Evolutionary conservation across 257 asterid genomes (phyloP).

Genomic region (Plantago major): DNA sequence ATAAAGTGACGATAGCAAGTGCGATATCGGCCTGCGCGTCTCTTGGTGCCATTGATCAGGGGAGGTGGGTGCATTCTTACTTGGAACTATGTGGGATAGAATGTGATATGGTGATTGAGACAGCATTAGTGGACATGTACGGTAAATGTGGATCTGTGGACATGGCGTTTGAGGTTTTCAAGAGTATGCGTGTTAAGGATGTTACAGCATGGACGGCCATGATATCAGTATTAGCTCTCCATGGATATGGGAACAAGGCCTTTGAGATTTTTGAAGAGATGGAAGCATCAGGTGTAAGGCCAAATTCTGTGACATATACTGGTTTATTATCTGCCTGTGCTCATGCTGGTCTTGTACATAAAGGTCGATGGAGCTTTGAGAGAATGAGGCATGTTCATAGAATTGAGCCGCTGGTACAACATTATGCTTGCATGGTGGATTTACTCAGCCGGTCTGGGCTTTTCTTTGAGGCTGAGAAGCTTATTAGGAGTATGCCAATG

Average conservation of each 20-base stretch:
- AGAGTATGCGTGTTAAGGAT: constrained; percentile 52
- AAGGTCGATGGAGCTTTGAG: constrained; percentile 50
- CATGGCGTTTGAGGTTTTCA: constrained; percentile 52
- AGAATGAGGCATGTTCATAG: constrained; percentile 36
- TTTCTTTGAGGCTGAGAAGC: constrained; percentile 59
- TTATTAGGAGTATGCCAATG: constrained; percentile 59
- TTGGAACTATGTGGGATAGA: constrained; percentile 48
- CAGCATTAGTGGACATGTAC: constrained; percentile 81
- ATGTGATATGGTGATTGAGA: constrained; percentile 70
- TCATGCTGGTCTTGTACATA: constrained; percentile 64
- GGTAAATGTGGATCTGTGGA: constrained; percentile 67
- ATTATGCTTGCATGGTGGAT: constrained; percentile 74
- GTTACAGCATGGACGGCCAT: constrained; percentile 76
- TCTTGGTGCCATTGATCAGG: constrained; percentile 72
- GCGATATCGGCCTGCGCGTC: constrained; percentile 77
- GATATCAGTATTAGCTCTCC: constrained; percentile 66
- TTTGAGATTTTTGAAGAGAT: constrained; percentile 51
- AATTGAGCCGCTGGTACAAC: constrained; percentile 52
- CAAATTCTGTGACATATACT: constrained; percentile 62
- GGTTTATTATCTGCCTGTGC: constrained; percentile 63
- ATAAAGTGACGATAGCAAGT: constrained; percentile 67
- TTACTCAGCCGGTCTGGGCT: constrained; percentile 68
- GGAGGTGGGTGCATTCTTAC: constrained; percentile 67
- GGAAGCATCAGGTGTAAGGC: constrained; percentile 48
- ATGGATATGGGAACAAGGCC: constrained; percentile 55